These are phyloP conservation scores for Erythrophleum ivorense DNA, from an alignment of 331 rosid species.

Conservation along the genomic window DNA sequence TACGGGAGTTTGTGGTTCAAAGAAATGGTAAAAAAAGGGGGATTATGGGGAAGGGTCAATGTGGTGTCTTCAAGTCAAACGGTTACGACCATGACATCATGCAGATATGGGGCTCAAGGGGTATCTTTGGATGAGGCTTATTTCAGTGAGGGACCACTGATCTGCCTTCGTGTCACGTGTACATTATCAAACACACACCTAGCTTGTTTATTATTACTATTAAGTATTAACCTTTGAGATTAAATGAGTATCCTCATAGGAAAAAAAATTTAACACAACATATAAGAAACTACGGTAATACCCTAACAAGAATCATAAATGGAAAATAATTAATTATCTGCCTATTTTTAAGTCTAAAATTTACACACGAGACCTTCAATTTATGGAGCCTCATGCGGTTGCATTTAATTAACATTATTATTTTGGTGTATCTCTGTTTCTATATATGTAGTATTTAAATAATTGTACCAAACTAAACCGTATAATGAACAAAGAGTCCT, in stretches of 20 bases:
- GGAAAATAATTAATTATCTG: not conserved
- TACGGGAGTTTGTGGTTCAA: slow-evolving; percentile 21
- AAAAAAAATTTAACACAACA: not conserved
- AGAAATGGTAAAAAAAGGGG: slow-evolving; percentile 47
- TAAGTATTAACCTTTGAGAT: slow-evolving; percentile 24
- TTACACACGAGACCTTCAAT: slow-evolving; percentile 8
- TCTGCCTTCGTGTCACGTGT: slow-evolving; percentile 48
- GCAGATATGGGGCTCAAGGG: slow-evolving; percentile 52
- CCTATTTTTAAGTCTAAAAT: not conserved
- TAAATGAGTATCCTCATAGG: slow-evolving; percentile 11
- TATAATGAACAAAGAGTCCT: slow-evolving; percentile 38
- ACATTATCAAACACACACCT: not conserved
- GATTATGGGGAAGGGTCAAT: slow-evolving; percentile 55
- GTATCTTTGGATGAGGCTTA: slow-evolving; percentile 43
- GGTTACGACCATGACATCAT: slow-evolving; percentile 79
- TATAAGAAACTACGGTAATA: not conserved
- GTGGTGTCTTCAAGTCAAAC: slow-evolving; percentile 62
- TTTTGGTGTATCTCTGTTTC: slow-evolving; percentile 18
- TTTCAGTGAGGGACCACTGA: slow-evolving; percentile 49
- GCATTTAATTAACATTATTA: slow-evolving; percentile 31
- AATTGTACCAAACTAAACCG: slow-evolving; percentile 24
- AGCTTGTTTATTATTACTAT: not conserved
- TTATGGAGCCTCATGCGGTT: not conserved
- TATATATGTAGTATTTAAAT: not conserved
- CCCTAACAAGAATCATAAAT: not conserved